Conservation (phyloP, 129 eudicot species). For the Flaveria bidentis region DNA sequence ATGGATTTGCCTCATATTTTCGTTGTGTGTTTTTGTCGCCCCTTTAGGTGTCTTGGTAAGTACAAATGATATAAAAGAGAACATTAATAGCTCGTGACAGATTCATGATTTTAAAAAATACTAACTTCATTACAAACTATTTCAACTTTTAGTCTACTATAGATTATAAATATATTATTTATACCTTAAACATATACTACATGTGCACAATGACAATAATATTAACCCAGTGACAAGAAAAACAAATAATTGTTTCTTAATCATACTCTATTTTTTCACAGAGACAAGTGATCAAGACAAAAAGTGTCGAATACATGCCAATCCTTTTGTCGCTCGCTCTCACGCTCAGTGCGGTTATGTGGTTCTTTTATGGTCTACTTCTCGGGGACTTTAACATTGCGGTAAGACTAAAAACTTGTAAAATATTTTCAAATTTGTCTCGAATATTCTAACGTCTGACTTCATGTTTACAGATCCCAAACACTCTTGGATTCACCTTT, state of each 20-base stretch:
- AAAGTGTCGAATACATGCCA: conserved; percentile 95
- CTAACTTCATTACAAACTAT: background rate
- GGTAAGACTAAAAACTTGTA: conserved; percentile 35
- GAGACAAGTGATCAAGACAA: conserved; percentile 91
- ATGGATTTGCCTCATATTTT: conserved; percentile 87
- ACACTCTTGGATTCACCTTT: conserved; percentile 64
- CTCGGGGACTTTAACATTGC: conserved; percentile 73
- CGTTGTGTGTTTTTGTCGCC: conserved; percentile 82
- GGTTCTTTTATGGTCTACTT: conserved; percentile 89
- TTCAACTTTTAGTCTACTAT: background rate
- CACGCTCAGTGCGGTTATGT: conserved; percentile 85
- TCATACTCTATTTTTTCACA: conserved; percentile 24
- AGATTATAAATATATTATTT: background rate
- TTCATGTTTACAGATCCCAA: conserved; percentile 51
- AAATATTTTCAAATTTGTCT: background rate
- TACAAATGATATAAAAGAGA: background rate
- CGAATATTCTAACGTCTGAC: background rate
- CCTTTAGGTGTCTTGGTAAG: conserved; percentile 84
- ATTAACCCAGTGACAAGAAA: background rate
- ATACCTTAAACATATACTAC: background rate
- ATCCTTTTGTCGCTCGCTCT: conserved; percentile 72
- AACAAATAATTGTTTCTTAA: background rate
- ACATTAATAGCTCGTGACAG: background rate
- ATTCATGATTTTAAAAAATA: background rate
- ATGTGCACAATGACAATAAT: background rate